These are phyloP conservation scores for Gyromitra esculenta DNA, from an alignment of 2,329 filamentous ascomycete genomes.

Conservation along the genomic window DNA sequence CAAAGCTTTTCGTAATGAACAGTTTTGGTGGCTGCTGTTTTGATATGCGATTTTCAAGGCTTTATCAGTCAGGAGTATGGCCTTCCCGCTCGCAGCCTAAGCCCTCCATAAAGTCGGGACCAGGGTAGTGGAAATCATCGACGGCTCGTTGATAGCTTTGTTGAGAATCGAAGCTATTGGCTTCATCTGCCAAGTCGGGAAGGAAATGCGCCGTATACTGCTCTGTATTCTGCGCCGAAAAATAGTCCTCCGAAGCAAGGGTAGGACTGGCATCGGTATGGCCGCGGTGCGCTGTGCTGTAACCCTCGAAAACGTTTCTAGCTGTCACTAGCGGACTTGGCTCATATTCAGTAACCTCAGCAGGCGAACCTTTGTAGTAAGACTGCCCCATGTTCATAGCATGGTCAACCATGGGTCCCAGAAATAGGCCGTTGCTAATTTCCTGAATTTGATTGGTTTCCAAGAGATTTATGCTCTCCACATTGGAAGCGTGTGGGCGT, in stretches of 20 bases:
- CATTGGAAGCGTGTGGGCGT: neutral
- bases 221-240: neutral
- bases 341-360: conserved; percentile 18
- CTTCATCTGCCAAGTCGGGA: neutral
- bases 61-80: conserved; percentile 45
- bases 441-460: conserved; percentile 13
- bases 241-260: neutral
- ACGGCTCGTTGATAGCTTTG: neutral
- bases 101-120: neutral
- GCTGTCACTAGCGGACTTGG: conserved; percentile 16
- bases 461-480: conserved; percentile 15
- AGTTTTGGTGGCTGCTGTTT: conserved; percentile 32
- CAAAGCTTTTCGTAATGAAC: neutral
- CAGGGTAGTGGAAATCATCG: neutral
- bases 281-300: conserved; percentile 6
- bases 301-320: conserved; percentile 15
- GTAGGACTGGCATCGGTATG: conserved; percentile 16
- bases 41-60: conserved; percentile 7
- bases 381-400: neutral
- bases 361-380: conserved; percentile 6
- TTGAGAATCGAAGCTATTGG: conserved; percentile 2
- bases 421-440: neutral
- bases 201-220: conserved; percentile 8
- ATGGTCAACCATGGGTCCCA: conserved; percentile 2
- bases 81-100: conserved; percentile 24